Evolutionary conservation across 495 filamentous ascomycete genomes (phyloP).

Genomic region (Neurospora sp.): DNA sequence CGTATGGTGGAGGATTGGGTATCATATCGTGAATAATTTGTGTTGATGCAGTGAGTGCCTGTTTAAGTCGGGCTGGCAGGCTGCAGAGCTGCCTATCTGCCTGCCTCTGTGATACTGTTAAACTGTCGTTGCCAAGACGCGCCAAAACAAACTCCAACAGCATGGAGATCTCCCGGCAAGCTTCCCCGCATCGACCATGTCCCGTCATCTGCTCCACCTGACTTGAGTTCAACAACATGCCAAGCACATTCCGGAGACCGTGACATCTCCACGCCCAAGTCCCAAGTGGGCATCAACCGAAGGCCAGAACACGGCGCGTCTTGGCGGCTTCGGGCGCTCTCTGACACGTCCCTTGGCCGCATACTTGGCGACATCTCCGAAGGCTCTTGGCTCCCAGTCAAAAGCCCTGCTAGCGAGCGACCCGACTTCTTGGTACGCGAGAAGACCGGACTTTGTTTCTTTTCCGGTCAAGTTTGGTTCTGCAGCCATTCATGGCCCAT

Average conservation of each 20-base stretch:
- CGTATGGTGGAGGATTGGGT: not conserved
- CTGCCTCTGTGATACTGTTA: not conserved
- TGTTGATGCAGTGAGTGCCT: not conserved
- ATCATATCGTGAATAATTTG: not conserved
- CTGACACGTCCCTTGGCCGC: not conserved
- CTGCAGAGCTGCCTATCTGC: not conserved
- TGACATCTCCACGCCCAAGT: not conserved
- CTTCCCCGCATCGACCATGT: not conserved
- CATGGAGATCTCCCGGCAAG: not conserved
- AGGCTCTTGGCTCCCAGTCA: not conserved
- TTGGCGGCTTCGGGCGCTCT: not conserved
- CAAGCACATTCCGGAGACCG: not conserved
- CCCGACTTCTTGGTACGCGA: not conserved
- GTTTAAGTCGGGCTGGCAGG: not conserved
- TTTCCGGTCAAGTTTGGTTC: not conserved
- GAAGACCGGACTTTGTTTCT: not conserved
- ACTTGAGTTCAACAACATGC: not conserved
- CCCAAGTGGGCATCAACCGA: not conserved
- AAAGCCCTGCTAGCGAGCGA: not conserved
- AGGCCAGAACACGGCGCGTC: not conserved
- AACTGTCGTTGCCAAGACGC: not conserved
- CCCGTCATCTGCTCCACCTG: not conserved
- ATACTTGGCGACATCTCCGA: not conserved
- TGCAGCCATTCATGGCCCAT: not conserved
- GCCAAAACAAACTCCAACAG: not conserved